Conservation (phyloP, 2,329 filamentous ascomycete species). For the Botrytis fragariae region DNA sequence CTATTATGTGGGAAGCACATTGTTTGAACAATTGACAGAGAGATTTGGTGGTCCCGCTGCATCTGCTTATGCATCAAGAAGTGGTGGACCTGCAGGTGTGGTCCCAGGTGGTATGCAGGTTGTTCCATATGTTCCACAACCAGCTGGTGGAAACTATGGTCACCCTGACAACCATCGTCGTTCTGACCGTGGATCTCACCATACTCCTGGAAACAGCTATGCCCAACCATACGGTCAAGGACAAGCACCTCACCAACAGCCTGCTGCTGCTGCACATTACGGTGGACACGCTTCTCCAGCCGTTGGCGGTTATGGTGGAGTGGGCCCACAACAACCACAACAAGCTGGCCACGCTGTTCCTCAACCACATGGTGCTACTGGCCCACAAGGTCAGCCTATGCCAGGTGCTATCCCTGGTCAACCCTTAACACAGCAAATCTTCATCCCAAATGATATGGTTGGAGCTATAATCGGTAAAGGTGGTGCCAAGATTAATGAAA, state of each 20-base stretch:
- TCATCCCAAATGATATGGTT: constrained; percentile 99
- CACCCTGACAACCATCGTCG: constrained; percentile 83
- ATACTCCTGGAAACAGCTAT: constrained; percentile 73
- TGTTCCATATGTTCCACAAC: constrained; percentile 94
- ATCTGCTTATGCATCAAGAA: constrained; percentile 95
- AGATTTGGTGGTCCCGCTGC: constrained; percentile 93
- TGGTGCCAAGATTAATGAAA: constrained; percentile 98
- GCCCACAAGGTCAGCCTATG: constrained; percentile 72
- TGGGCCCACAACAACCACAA: constrained; percentile 75
- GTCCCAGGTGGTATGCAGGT: constrained; percentile 98
- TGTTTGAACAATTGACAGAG: constrained; percentile 95
- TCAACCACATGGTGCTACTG: constrained; percentile 61
- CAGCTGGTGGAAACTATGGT: constrained; percentile 87
- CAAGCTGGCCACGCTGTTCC: constrained; percentile 63
- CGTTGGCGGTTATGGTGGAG: constrained; percentile 71
- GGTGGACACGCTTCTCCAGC: constrained; percentile 50
- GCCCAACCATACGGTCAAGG: constrained; percentile 56
- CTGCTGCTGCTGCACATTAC: constrained; percentile 74
- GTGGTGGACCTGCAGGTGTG: constrained; percentile 86
- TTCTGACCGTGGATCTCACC: constrained; percentile 69
- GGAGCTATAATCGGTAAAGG: constrained; percentile 55
- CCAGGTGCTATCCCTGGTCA: constrained; percentile 73
- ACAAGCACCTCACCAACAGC: constrained; percentile 52
- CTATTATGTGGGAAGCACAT: constrained; percentile 97
- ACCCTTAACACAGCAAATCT: constrained; percentile 71